These are phyloP conservation scores for Botryotinia globosa DNA, from an alignment of 2,329 filamentous ascomycete species.

Conservation along the genomic window DNA sequence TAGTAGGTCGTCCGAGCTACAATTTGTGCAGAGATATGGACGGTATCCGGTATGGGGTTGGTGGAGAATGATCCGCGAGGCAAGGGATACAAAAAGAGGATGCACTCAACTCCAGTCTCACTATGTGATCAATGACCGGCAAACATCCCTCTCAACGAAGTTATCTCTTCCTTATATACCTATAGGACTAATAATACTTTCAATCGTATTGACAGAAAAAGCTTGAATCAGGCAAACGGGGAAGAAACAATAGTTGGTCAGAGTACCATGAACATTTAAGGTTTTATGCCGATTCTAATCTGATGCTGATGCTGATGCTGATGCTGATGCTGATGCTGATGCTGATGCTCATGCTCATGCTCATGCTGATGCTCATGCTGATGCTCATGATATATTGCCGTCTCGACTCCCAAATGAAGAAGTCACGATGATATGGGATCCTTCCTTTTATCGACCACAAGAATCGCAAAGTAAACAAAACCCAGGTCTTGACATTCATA, in stretches of 20 bases:
- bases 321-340: background rate
- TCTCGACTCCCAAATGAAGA: background rate
- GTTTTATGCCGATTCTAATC: background rate
- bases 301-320: background rate
- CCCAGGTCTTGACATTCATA: background rate
- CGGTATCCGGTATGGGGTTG: background rate
- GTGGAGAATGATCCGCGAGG: slow-evolving; percentile 4
- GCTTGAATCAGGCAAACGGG: background rate
- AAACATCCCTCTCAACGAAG: background rate
- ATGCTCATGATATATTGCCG: background rate
- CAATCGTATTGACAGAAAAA: background rate
- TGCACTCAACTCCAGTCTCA: slow-evolving; percentile 1
- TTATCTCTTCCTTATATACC: background rate
- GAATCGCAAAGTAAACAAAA: background rate
- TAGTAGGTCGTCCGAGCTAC: background rate
- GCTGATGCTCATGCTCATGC: background rate
- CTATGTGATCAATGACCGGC: background rate
- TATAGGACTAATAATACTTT: background rate
- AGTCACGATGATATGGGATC: background rate
- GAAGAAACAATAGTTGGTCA: background rate
- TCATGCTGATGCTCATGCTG: background rate
- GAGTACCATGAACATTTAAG: background rate
- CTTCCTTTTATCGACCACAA: background rate
- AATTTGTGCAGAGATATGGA: background rate
- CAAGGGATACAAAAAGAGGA: background rate